phyloP scores from a whole-genome alignment of 83 land plant genomes.

The Diphasiastrum complanatum region DNA sequence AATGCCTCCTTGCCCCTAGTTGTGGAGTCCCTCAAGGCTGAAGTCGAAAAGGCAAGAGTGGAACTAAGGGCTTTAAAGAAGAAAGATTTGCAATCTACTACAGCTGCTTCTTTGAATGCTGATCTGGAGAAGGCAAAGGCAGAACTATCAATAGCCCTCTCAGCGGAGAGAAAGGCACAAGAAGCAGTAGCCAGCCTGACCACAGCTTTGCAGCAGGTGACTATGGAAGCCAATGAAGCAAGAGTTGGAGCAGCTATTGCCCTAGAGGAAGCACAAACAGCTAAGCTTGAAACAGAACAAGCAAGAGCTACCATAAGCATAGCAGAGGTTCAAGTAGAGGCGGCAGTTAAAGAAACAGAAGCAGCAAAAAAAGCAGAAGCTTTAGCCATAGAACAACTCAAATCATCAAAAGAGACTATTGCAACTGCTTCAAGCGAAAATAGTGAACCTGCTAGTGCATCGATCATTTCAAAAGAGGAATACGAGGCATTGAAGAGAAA shows the following conservation, averaged over 20 bases:
- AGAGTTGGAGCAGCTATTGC: slow-evolving; percentile 20
- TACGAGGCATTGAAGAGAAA: slow-evolving; percentile 9
- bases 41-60: slow-evolving; percentile 9
- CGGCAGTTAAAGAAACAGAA: slow-evolving; percentile 20
- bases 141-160: slow-evolving; percentile 6
- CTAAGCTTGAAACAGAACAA: slow-evolving; percentile 23
- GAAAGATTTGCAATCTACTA: slow-evolving; percentile 12
- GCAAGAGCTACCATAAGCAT: slow-evolving; percentile 18
- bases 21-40: slow-evolving; percentile 5
- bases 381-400: slow-evolving; percentile 23
- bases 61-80: slow-evolving; percentile 8
- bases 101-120: slow-evolving; percentile 18
- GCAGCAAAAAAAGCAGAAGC: slow-evolving; percentile 28
- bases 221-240: slow-evolving; percentile 31
- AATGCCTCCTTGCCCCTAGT: not conserved
- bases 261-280: slow-evolving; percentile 17
- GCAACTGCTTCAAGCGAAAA: not conserved
- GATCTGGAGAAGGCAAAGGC: slow-evolving; percentile 11
- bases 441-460: slow-evolving; percentile 2
- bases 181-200: slow-evolving; percentile 8
- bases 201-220: slow-evolving; percentile 26
- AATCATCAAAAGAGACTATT: slow-evolving; percentile 4
- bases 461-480: slow-evolving; percentile 15
- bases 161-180: slow-evolving; percentile 15
- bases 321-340: slow-evolving; percentile 13